Evolutionary conservation across 2,329 filamentous ascomycete genomes (phyloP).

Genomic region (Pyrenochaeta sp.): DNA sequence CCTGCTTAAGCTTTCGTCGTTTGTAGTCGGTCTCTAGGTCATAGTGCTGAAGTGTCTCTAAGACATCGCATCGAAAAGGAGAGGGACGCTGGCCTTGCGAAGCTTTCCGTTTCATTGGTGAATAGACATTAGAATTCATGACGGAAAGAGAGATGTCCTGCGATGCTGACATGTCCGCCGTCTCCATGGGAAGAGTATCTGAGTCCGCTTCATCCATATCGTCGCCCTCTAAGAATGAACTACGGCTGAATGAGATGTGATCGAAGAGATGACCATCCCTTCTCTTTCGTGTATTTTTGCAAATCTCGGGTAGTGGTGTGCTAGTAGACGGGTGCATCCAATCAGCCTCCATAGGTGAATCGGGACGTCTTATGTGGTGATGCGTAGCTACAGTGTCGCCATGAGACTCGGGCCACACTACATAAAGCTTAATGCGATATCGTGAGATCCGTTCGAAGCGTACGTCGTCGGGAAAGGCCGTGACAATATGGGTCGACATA

Average conservation of each 20-base stretch:
- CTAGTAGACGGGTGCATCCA: slow-evolving; percentile 7
- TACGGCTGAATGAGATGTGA: neutral
- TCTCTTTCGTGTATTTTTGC: neutral
- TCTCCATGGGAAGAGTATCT: neutral
- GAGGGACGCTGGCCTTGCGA: neutral
- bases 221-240: neutral
- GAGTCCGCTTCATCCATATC: neutral
- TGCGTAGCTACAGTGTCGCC: neutral
- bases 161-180: neutral
- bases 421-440: slow-evolving; percentile 32
- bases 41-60: slow-evolving; percentile 13
- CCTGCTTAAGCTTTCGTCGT: slow-evolving; percentile 11
- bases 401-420: slow-evolving; percentile 2
- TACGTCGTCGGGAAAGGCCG: slow-evolving; percentile 35
- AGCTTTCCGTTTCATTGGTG: slow-evolving; percentile 18
- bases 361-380: neutral
- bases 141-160: neutral
- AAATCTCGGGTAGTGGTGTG: slow-evolving; percentile 2
- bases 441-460: slow-evolving; percentile 42
- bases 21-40: slow-evolving; percentile 16
- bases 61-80: neutral
- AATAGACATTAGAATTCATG: neutral
- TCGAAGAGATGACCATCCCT: neutral
- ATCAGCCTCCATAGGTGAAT: neutral
- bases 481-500: slow-evolving; percentile 22